Base-by-base conservation (phyloP, 2,329 filamentous ascomycete species). In the Bipolaris oryzae region DNA sequence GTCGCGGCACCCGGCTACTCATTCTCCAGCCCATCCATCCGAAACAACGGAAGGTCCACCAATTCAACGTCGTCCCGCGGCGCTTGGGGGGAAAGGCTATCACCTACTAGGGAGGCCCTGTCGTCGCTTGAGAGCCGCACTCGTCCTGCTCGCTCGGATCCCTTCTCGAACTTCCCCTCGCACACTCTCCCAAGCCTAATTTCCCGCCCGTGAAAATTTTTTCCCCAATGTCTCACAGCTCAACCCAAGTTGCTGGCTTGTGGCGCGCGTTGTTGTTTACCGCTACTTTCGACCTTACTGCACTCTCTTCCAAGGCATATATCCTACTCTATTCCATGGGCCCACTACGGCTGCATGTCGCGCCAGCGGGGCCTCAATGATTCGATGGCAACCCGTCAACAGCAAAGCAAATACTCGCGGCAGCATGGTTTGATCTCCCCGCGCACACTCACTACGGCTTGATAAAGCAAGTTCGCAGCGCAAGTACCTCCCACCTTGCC, bases 121-220 rank as follows among this genome's bases (percentile, higher is more conserved):
- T 56, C 59, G 60, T 59, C 55, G 44, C 56, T 57, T 65, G 65
- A 71, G 72, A 74, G 72, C 72, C 72, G 71, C 73, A 74, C 70
- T 61, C 63, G 28, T 31, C 28, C 28, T 7, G 62, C 59, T 62
- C 62, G 72, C 71, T 69, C 67, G 66, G 70, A 68, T 68, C 71
- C 63, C 58, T 62, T 64, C 53, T 55, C 49, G 61, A 54, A 60
- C 62, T 63, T 58, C 61, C 61, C 61, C 60, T 60, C 53, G 62
- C 58, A 47, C 53, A 63, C 62, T 60, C 66, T 63, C 66, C 62
- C 61, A 66, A 66, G 56, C 37, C 57, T 66, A 74, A 76, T 76
- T 64, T 76, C 74, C 73, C 70, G 62, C 57, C 61, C 47, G 64
- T 61, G 60, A 67, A 72, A 74, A 67, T 71, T 71, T 64, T 55